These are phyloP conservation scores for Hortaea werneckii DNA, from an alignment of 2,329 filamentous ascomycete genomes.

Conservation along the genomic window DNA sequence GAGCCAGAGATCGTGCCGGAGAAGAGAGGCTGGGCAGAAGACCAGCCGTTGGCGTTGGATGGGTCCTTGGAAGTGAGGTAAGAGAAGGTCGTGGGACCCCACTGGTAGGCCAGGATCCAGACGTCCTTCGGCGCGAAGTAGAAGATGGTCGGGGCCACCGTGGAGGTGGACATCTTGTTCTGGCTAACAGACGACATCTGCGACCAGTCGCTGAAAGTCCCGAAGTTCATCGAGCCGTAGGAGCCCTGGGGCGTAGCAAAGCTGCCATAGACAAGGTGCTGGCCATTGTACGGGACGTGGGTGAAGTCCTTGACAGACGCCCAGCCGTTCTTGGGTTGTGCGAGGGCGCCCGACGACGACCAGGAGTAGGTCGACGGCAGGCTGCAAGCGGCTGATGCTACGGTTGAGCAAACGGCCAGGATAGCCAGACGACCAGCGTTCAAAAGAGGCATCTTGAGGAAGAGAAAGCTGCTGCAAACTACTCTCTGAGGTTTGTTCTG, in stretches of 20 bases:
- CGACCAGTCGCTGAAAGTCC: conserved; percentile 43
- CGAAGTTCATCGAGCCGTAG: conserved; percentile 52
- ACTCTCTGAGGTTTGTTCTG: no score
- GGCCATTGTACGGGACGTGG: conserved; percentile 42
- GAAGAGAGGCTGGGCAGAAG: conserved; percentile 44
- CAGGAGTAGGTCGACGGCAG: conserved; percentile 1
- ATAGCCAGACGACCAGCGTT: no score
- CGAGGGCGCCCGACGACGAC: conserved; percentile 28
- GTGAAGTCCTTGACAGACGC: conserved; percentile 55
- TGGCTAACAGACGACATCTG: conserved; percentile 44
- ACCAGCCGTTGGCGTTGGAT: conserved; percentile 42
- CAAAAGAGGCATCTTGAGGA: no score
- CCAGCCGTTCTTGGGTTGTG: conserved; percentile 45
- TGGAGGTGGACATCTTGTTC: conserved; percentile 36
- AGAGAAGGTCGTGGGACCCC: conserved; percentile 49
- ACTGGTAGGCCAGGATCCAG: conserved; percentile 56
- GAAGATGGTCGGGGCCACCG: conserved; percentile 54
- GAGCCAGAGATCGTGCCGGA: conserved; percentile 44
- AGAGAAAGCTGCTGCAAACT: no score
- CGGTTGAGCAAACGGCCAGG: neutral
- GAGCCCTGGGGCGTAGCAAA: conserved; percentile 32
- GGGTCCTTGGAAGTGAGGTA: conserved; percentile 52
- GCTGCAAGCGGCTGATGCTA: neutral
- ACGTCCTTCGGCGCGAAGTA: conserved; percentile 50
- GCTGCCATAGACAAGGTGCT: conserved; percentile 53